Conservation (phyloP, 305 asterid genomes). For the Fraxinus baroniana region DNA sequence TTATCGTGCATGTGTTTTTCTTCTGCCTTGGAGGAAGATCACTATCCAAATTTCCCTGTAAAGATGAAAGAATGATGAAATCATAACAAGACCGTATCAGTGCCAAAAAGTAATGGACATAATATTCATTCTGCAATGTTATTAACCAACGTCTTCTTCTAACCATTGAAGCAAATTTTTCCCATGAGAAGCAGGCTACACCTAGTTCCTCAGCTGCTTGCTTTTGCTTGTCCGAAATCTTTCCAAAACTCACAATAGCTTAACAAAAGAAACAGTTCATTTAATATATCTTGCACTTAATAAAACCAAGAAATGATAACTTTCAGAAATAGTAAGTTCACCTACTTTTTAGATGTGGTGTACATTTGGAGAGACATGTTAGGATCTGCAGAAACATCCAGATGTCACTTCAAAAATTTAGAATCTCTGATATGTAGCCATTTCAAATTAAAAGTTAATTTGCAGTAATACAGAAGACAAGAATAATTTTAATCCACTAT, state of each 20-base stretch:
- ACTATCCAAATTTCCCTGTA: conserved; percentile 58
- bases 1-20: conserved; percentile 66
- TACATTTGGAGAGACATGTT: conserved; percentile 68
- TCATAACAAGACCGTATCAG: neutral
- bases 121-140: neutral
- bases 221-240: conserved; percentile 54
- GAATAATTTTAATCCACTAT: neutral
- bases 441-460: neutral
- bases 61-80: conserved; percentile 11
- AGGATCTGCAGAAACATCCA: conserved; percentile 58
- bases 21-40: conserved; percentile 60
- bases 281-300: neutral
- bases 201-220: conserved; percentile 67
- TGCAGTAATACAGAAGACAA: neutral
- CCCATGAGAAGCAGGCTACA: conserved; percentile 82
- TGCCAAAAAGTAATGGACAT: neutral
- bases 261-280: conserved; percentile 31
- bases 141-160: conserved; percentile 23
- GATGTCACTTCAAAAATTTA: neutral
- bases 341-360: conserved; percentile 71
- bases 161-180: conserved; percentile 64
- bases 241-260: conserved; percentile 88
- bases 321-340: neutral
- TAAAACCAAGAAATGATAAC: neutral
- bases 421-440: neutral